Base-by-base conservation (phyloP, 768 basidiomycete species). In the Tricholoma saponaceum region DNA sequence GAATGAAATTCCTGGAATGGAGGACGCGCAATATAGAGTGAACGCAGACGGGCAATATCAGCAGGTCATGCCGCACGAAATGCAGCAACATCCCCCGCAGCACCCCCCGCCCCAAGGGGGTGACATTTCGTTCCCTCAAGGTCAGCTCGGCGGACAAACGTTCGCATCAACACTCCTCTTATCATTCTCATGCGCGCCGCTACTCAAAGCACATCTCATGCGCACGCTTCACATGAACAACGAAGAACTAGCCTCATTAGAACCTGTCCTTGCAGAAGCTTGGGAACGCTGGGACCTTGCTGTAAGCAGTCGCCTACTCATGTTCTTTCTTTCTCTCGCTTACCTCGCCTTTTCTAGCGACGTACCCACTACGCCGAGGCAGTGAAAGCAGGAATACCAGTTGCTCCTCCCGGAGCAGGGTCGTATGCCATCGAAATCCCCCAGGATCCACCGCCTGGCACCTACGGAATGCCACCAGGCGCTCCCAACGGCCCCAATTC, bases 241-340 rank as follows among this genome's bases (percentile, higher is more conserved):
- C 70, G 90, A 92, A 53, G 91, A 93, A 64, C 79, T 93, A 16
- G 84, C 84, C 2, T 84, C 87, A 9, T 73, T 93, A 51, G 88
- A 92, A 66, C 87, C 89, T 25, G 76, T 90, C 63, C 86, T 93
- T 47, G 90, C 91, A 5, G 85, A 88, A 46, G 90, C 90, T 16
- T 93, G 89, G 81, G 91, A 93, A 57, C 86, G 88, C 39, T 93
- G 91, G 91, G 86, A 92, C 64, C 83, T 85, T 62, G 86, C 87
- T 69, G 90, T 91, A 66, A 56, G 82, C 69, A 22, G 28, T 51
- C 46, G 57, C 57, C 41, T 57, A 52, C 33, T 7, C n/a, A 32
- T 56, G 60, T 16, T 33, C 51, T 47, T 57, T 30, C 55, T 44
- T 56, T 23, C 33, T 54, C 50, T 52, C 23, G 9, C 30, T 43